Evolutionary conservation across 495 filamentous ascomycete species (phyloP).

Genomic region (Acidiella bohemica): DNA sequence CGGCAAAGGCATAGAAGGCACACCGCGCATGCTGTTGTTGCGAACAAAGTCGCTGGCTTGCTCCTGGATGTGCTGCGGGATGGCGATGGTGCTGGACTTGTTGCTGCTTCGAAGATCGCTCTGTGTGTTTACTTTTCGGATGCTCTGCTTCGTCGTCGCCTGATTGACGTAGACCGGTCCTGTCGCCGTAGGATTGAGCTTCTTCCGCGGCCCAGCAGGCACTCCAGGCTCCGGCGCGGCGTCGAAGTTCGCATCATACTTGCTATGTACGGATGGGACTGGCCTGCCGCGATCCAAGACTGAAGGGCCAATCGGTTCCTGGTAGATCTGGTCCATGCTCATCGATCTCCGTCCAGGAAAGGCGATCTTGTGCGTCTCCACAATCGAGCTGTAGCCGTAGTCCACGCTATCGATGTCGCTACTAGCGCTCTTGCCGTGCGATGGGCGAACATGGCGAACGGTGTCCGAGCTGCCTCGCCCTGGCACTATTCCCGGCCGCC

Average conservation of each 20-base stretch:
- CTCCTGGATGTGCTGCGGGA: conserved; percentile 20
- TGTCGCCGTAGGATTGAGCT: conserved; percentile 36
- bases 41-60: conserved; percentile 29
- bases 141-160: conserved; percentile 2
- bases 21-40: conserved; percentile 17
- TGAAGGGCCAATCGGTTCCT: conserved; percentile 5
- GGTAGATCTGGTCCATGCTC: conserved; percentile 60
- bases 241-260: conserved; percentile 47
- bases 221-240: conserved; percentile 82
- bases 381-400: conserved; percentile 42
- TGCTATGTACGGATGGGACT: conserved; percentile 13
- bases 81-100: conserved; percentile 2
- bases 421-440: conserved; percentile 42
- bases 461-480: conserved; percentile 11
- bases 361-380: conserved; percentile 41
- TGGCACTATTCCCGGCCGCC: background rate
- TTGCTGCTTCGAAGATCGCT: conserved; percentile 11
- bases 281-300: conserved; percentile 26
- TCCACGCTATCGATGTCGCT: conserved; percentile 60
- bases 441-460: background rate
- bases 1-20: conserved; percentile 7
- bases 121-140: conserved; percentile 16
- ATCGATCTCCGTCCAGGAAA: conserved; percentile 49
- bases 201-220: conserved; percentile 60
- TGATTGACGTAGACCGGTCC: conserved; percentile 20